phyloP scores from a whole-genome alignment of 2,329 filamentous ascomycete species.

The Neonectria hederae region DNA sequence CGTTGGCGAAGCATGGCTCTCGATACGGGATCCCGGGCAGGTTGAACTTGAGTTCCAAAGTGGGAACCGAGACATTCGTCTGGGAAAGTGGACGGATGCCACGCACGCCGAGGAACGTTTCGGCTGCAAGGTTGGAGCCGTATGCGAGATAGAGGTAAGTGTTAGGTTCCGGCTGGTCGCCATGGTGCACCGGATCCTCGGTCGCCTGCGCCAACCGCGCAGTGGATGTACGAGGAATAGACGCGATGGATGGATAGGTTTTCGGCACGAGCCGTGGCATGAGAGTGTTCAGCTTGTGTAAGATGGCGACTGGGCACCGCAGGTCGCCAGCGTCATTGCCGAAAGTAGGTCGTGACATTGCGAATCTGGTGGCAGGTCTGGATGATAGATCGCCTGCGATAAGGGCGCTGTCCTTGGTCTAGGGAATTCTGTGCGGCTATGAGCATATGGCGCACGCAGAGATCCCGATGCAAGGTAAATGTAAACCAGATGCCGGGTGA shows the following conservation, averaged over 20 bases:
- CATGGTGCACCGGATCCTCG: slow-evolving; percentile 36
- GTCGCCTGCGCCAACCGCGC: slow-evolving; percentile 45
- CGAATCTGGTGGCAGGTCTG: background rate
- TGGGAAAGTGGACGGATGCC: slow-evolving; percentile 84
- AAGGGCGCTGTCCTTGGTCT: background rate
- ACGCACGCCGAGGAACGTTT: slow-evolving; percentile 81
- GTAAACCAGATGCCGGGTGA: background rate
- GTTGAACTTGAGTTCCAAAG: slow-evolving; percentile 82
- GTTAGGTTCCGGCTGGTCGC: slow-evolving; percentile 35
- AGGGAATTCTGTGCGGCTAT: background rate
- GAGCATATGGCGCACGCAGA: background rate
- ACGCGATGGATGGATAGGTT: slow-evolving; percentile 44
- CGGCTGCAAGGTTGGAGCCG: slow-evolving; percentile 84
- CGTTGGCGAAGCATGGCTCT: slow-evolving; percentile 94
- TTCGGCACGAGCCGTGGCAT: slow-evolving; percentile 30
- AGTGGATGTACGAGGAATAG: slow-evolving; percentile 46
- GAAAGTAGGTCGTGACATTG: slow-evolving; percentile 28
- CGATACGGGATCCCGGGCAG: slow-evolving; percentile 85
- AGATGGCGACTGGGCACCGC: slow-evolving; percentile 27
- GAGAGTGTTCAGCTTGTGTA: slow-evolving; percentile 40
- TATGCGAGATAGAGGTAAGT: slow-evolving; percentile 87
- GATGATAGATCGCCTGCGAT: background rate
- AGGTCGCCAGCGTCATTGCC: slow-evolving; percentile 14
- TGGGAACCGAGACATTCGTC: slow-evolving; percentile 83
- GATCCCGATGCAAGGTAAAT: background rate